Evolutionary conservation across 768 basidiomycete genomes (phyloP).

Genomic region (Cystobasidium tubakii): DNA sequence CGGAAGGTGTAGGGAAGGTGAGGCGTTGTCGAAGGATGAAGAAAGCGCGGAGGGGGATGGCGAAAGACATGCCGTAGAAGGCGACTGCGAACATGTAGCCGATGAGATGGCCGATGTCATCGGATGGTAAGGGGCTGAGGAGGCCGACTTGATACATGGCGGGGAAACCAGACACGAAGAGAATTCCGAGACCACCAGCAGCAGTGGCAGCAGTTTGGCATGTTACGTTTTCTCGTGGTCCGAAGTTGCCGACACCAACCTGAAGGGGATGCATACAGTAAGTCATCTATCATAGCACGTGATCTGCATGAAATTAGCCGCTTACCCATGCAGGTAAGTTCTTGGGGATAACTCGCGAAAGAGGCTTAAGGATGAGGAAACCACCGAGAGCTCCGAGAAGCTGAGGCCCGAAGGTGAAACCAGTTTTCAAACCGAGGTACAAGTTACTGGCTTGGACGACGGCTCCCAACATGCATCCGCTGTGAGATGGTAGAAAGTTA

Average conservation of each 20-base stretch:
- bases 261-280: constrained; percentile 34
- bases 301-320: not conserved
- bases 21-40: constrained; percentile 62
- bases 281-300: constrained; percentile 38
- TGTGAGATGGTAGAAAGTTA: not conserved
- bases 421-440: constrained; percentile 65
- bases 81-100: constrained; percentile 28
- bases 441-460: constrained; percentile 57
- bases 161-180: constrained; percentile 31
- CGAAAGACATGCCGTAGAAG: constrained; percentile 54
- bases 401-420: constrained; percentile 62
- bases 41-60: constrained; percentile 60
- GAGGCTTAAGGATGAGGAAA: constrained; percentile 42
- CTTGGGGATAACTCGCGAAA: constrained; percentile 22
- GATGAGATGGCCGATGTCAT: constrained; percentile 54
- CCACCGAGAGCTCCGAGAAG: constrained; percentile 54
- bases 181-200: constrained; percentile 44
- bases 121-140: constrained; percentile 55
- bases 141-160: constrained; percentile 35
- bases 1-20: constrained; percentile 63
- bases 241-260: constrained; percentile 56
- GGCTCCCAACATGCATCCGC: constrained; percentile 56
- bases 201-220: constrained; percentile 60
- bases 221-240: constrained; percentile 63
- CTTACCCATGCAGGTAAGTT: constrained; percentile 23